phyloP scores from a whole-genome alignment of 306 rosid species.

The Canavalia gladiata region DNA sequence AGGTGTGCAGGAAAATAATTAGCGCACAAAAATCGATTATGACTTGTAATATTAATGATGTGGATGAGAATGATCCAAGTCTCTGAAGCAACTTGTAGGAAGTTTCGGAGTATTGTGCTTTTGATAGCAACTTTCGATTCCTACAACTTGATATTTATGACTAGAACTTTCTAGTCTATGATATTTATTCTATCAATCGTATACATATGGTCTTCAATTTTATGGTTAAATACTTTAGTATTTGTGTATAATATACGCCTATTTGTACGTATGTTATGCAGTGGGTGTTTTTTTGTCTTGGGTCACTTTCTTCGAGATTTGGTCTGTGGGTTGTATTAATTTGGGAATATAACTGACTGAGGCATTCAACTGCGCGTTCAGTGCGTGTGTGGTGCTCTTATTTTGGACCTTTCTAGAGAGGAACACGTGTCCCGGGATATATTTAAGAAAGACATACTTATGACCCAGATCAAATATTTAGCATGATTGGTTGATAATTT shows the following conservation, averaged over 20 bases:
- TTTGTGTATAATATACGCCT: background rate
- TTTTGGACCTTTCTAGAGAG: background rate
- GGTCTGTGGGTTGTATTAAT: background rate
- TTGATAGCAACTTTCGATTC: conserved; percentile 22
- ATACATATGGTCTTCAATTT: background rate
- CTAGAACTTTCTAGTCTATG: conserved; percentile 35
- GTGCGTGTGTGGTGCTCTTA: background rate
- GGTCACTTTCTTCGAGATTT: conserved; percentile 17
- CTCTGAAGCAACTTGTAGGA: background rate
- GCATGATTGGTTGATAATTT: no score
- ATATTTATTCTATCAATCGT: background rate
- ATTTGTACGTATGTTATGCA: background rate
- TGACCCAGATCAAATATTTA: no score
- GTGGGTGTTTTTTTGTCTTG: background rate
- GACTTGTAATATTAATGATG: background rate
- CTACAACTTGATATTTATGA: background rate
- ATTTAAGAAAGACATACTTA: no score
- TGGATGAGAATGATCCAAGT: conserved; percentile 42
- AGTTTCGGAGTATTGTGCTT: conserved; percentile 16
- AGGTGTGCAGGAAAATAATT: background rate
- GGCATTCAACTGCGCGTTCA: background rate
- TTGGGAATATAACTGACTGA: background rate
- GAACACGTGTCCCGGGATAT: background rate
- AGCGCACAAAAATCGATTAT: background rate
- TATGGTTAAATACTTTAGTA: background rate